Conservation (phyloP, 345 rosid genomes). For the Eucalyptus marginata region DNA sequence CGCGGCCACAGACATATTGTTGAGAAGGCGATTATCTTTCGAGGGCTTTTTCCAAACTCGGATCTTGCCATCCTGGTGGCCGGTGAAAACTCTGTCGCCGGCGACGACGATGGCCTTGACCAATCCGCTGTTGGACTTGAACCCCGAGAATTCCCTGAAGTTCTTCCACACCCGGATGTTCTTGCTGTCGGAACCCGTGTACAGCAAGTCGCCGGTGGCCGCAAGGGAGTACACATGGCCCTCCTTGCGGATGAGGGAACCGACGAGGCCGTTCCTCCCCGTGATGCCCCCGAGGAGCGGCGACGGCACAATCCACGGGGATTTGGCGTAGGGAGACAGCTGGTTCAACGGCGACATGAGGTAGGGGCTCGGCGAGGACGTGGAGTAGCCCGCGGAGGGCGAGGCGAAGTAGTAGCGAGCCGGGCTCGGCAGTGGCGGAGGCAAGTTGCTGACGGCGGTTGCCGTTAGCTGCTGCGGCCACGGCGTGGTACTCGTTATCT, state of each 20-base stretch:
- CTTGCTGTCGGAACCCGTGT: constrained; percentile 16
- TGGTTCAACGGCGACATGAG: constrained; percentile 6
- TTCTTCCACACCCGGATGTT: constrained; percentile 16
- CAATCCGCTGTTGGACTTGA: constrained; percentile 12
- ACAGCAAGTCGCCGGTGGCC: constrained; percentile 3
- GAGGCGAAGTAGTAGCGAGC: neutral
- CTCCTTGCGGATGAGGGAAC: constrained; percentile 6
- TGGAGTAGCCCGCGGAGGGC: neutral
- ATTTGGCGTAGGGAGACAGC: neutral
- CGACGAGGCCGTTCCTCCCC: neutral
- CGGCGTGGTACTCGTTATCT: neutral
- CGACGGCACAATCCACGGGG: constrained; percentile 8
- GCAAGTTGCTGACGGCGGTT: constrained; percentile 16
- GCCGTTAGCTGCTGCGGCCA: neutral
- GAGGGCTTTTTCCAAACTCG: constrained; percentile 28
- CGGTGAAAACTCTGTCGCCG: constrained; percentile 27
- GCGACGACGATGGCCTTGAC: constrained; percentile 33
- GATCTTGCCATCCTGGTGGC: constrained; percentile 47
- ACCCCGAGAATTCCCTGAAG: constrained; percentile 7
- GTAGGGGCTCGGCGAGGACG: constrained; percentile 21
- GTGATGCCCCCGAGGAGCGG: neutral
- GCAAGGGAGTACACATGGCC: constrained; percentile 16
- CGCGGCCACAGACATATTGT: neutral
- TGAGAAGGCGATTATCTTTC: neutral
- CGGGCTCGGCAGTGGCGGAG: constrained; percentile 16